Percentiles rank a stretch among this genome's conserved stretches.
These are phyloP conservation scores for Saturnispora zaruensis DNA, from an alignment of 805 yeast genomes.

Conservation along the genomic window DNA sequence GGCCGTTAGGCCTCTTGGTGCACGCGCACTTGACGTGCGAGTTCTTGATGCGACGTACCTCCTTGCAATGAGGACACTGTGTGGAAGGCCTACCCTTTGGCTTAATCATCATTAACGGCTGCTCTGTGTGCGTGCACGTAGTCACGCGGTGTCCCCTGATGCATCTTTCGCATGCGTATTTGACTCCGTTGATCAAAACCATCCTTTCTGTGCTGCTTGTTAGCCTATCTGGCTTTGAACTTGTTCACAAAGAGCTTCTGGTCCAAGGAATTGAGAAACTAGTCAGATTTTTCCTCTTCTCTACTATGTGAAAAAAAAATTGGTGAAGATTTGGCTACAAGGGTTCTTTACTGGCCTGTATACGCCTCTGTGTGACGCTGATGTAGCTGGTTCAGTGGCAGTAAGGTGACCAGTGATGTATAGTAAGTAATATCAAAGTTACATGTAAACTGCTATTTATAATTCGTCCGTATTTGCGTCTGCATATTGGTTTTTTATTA, in stretches of 20 bases:
- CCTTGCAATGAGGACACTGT: slow-evolving; percentile 82
- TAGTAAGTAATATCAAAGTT: neutral
- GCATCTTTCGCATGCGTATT: slow-evolving; percentile 93
- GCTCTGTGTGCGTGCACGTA: slow-evolving; percentile 85
- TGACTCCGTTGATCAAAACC: slow-evolving; percentile 88
- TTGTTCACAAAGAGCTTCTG: neutral
- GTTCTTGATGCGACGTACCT: slow-evolving; percentile 57
- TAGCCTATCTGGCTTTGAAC: neutral
- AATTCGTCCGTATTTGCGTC: neutral
- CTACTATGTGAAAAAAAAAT: neutral
- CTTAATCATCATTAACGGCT: slow-evolving; percentile 84
- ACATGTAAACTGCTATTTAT: neutral
- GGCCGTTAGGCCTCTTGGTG: slow-evolving; percentile 36
- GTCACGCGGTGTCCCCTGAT: slow-evolving; percentile 95
- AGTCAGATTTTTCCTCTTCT: neutral
- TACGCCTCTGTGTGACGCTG: neutral
- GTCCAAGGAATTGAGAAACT: neutral
- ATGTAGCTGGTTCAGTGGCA: neutral
- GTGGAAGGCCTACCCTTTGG: slow-evolving; percentile 96
- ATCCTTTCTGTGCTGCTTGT: slow-evolving; percentile 29
- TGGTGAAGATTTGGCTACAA: neutral
- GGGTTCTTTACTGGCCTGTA: neutral
- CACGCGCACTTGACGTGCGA: slow-evolving; percentile 67
- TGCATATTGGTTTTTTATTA: neutral
- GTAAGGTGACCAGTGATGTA: neutral